Percentiles rank a stretch among this genome's conserved stretches.
phyloP scores from a whole-genome alignment of 192 early-diverging fungal genomes.

The Coemansia sp. region DNA sequence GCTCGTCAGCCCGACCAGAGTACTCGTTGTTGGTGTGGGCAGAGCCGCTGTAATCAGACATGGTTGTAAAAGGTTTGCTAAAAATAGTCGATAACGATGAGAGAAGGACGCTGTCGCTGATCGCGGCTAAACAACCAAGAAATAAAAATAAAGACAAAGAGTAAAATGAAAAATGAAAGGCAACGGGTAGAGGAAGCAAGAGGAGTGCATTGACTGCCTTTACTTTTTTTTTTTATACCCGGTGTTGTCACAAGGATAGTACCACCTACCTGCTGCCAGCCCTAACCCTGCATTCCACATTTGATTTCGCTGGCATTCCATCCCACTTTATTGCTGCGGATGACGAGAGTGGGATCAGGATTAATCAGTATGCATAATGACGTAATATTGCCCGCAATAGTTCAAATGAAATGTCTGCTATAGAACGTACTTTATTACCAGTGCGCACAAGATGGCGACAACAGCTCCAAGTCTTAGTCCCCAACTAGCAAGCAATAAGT shows the following conservation, averaged over 20 bases:
- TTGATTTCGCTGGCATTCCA: background rate
- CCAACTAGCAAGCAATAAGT: background rate
- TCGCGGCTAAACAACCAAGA: background rate
- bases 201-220: no score
- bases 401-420: no score
- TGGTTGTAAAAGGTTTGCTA: no score
- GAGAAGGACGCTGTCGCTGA: background rate
- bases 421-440: no score
- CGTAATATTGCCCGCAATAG: background rate
- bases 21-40: background rate
- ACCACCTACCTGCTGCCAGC: background rate
- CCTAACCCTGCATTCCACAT: slow-evolving; percentile 1
- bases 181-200: no score
- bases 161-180: background rate
- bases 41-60: slow-evolving; percentile 17
- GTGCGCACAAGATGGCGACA: background rate
- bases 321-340: background rate
- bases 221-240: no score
- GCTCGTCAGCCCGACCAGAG: background rate
- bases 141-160: background rate
- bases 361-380: background rate
- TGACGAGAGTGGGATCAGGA: background rate
- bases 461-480: background rate
- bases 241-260: background rate
- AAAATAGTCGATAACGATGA: background rate